A percentile compares a stretch with the other conserved stretches of the same genome.
Evolutionary conservation across 2,329 filamentous ascomycete genomes (phyloP).

Genomic region (Beauveria brongniartii): DNA sequence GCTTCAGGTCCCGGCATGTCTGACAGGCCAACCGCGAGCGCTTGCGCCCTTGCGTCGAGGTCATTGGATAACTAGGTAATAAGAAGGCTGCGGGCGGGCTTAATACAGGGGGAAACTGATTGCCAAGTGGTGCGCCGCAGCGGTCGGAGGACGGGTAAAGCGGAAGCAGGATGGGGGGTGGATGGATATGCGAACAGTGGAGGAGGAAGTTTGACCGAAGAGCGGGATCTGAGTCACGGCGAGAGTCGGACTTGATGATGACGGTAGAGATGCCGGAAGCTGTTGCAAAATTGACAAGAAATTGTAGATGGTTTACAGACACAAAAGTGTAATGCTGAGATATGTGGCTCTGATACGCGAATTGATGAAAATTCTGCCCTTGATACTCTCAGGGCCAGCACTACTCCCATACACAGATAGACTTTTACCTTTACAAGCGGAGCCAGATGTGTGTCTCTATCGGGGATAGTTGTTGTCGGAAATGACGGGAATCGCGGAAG

Average conservation of each 20-base stretch:
- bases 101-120: no score
- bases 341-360: neutral
- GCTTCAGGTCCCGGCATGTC: conserved; percentile 46
- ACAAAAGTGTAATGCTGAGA: neutral
- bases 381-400: neutral
- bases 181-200: conserved; percentile 1
- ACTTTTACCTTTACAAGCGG: neutral
- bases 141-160: conserved; percentile 4
- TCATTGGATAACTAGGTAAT: neutral
- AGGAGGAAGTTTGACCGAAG: neutral
- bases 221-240: neutral
- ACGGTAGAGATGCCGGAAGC: neutral
- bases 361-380: neutral
- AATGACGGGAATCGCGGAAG: neutral
- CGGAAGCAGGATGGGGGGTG: neutral
- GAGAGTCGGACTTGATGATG: neutral
- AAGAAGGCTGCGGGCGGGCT: neutral
- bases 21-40: conserved; percentile 39
- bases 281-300: no score
- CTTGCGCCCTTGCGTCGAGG: conserved; percentile 18
- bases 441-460: neutral
- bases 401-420: neutral
- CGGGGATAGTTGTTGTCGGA: neutral
- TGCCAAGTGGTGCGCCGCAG: neutral
- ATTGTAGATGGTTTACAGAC: neutral